Evolutionary conservation across 1,139 yeast genomes (phyloP), one percentile per base, ranked within the genome.

Genomic region (Geotrichum macrosporum): DNA sequence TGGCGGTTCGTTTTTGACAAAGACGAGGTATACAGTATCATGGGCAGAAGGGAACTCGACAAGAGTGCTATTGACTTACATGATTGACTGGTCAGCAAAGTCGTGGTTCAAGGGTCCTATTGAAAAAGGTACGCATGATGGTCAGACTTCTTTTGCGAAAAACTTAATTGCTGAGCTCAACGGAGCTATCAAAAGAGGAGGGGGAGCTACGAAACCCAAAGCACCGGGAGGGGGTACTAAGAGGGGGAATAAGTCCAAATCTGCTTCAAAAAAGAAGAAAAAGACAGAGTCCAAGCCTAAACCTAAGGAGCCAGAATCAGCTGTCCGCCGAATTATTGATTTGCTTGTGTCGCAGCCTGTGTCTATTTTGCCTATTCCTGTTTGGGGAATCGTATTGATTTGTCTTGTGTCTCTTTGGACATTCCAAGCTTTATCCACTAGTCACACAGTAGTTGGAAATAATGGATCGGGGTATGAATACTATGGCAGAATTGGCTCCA

Each of bases 61-160:
- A 2, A 74, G 73, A 46, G 53, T 89, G 40, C 80, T 81, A 13
- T 72, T 80, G 3, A 82, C 95, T 0, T 77, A 71, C 55, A 69
- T 75, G 47, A 77, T 89, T 51, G 84, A 83, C 41, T 94, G 98
- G 98, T 74, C 84, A 4, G 95, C 89, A 12, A 86, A 85, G 63
- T 82, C 94, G 27, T 85, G 96, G 88, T 77, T 92, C 57, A 87
- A 88, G 65, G 82, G 94, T 15, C 84, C 94, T 0, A 81, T 94
- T 56, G 98, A 94, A 63, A 88, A 82, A 60, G 96, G 96, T 5
- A 78, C 95, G 15, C 77, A 84, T 47, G 94, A 87, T 47, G 99
- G 98, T 0, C 98, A 94, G 64, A 78, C 78, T 57, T 81, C 80
- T 16, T 76, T 84, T 15, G 76, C 84, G 68, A 77, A 75, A 49